A percentile compares a stretch with the other conserved stretches of the same genome.
These are phyloP conservation scores for Cyberlindnera maclurae DNA, from an alignment of 805 yeast species.

Conservation along the genomic window DNA sequence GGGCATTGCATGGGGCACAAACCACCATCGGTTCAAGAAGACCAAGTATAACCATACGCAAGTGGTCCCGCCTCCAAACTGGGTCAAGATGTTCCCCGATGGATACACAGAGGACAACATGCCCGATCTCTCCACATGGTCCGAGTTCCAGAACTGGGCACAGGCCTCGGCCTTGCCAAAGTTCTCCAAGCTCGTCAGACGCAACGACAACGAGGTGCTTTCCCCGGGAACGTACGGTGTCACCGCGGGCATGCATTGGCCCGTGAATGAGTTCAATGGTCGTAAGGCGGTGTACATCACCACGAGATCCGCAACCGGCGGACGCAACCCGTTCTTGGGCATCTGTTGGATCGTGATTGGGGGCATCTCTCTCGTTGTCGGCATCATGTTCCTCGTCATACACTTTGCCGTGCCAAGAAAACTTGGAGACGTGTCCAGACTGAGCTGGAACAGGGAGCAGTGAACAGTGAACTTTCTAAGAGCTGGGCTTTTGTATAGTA, in stretches of 20 bases:
- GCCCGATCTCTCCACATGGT: slow-evolving; percentile 64
- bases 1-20: slow-evolving; percentile 69
- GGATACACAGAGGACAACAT: slow-evolving; percentile 66
- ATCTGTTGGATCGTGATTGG: slow-evolving; percentile 72
- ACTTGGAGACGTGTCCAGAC: slow-evolving; percentile 60
- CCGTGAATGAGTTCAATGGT: slow-evolving; percentile 63
- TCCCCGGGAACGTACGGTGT: slow-evolving; percentile 56
- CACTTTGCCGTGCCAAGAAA: slow-evolving; percentile 62
- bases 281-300: slow-evolving; percentile 59
- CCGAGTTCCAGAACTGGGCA: slow-evolving; percentile 81
- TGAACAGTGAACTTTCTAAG: slow-evolving; percentile 8
- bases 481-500: slow-evolving; percentile 5
- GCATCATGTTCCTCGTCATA: slow-evolving; percentile 42
- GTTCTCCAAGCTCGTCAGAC: slow-evolving; percentile 57
- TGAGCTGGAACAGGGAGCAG: slow-evolving; percentile 66
- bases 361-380: slow-evolving; percentile 55
- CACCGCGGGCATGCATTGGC: slow-evolving; percentile 69
- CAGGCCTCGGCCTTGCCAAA: slow-evolving; percentile 68
- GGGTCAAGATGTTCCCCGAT: slow-evolving; percentile 62
- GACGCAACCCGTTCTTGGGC: slow-evolving; percentile 69
- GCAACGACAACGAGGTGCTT: slow-evolving; percentile 52
- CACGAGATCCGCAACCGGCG: slow-evolving; percentile 69
- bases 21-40: slow-evolving; percentile 54
- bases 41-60: slow-evolving; percentile 53
- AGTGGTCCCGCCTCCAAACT: slow-evolving; percentile 79